These are phyloP conservation scores for Diospyros kaki DNA, from an alignment of 148 eudicot species.

Conservation along the genomic window DNA sequence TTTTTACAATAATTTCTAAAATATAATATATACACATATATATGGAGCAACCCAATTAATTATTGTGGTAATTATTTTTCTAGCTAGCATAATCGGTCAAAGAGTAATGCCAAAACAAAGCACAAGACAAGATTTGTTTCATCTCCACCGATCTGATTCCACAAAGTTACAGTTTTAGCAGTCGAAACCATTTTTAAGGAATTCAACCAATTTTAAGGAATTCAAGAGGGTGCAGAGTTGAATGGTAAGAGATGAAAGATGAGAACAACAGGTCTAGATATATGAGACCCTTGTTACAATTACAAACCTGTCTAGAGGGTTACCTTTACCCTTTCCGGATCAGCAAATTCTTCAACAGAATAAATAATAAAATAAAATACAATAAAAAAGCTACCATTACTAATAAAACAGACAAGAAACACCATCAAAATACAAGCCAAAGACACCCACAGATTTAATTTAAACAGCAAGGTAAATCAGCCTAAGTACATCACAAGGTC, in stretches of 20 bases:
- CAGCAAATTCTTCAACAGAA: constrained; percentile 36
- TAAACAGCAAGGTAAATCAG: background rate
- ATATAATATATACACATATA: too few species aligned
- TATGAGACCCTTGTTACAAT: constrained; percentile 31
- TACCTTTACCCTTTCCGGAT: constrained; percentile 37
- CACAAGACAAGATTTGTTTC: background rate
- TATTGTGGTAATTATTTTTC: too few species aligned
- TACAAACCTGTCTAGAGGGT: constrained; percentile 50
- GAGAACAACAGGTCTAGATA: constrained; percentile 3
- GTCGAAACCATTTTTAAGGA: constrained; percentile 3
- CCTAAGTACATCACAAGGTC: constrained; percentile 59
- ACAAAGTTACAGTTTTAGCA: background rate
- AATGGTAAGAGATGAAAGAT: background rate
- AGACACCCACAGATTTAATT: constrained; percentile 39
- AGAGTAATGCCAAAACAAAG: too few species aligned
- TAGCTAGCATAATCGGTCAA: too few species aligned
- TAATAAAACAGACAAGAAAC: constrained; percentile 20
- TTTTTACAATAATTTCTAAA: too few species aligned
- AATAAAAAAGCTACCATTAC: background rate
- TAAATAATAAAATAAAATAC: too few species aligned
- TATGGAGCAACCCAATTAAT: too few species aligned
- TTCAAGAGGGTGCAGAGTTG: constrained; percentile 3
- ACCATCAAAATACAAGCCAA: constrained; percentile 36
- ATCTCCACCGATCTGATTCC: too few species aligned
- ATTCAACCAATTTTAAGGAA: constrained; percentile 3